A percentile compares a stretch with the other conserved stretches of the same genome.
phyloP scores from a whole-genome alignment of 1,139 yeast species.

The Blastobotrys capitulatus region DNA sequence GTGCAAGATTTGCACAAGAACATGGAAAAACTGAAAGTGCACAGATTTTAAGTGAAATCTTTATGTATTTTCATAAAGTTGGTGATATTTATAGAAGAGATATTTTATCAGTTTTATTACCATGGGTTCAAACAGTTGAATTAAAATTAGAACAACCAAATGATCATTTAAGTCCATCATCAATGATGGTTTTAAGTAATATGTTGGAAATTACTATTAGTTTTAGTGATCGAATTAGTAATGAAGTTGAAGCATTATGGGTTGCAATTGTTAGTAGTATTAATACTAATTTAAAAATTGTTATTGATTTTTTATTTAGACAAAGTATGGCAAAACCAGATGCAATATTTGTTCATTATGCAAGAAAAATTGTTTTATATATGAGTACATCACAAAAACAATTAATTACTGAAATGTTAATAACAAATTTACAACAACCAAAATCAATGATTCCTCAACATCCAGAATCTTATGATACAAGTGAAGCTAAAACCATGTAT shows the following conservation, averaged over 20 bases:
- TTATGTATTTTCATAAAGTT: constrained; percentile 63
- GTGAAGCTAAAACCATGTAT: constrained; percentile 34
- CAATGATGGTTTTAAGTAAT: constrained; percentile 70
- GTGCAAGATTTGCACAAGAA: constrained; percentile 54
- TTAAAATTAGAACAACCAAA: constrained; percentile 45
- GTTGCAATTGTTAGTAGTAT: constrained; percentile 75
- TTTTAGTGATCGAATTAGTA: constrained; percentile 65
- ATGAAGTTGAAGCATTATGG: constrained; percentile 94
- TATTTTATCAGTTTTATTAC: constrained; percentile 69
- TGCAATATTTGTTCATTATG: constrained; percentile 67
- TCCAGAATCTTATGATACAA: constrained; percentile 31
- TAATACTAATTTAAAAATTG: constrained; percentile 64
- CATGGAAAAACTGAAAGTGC: constrained; percentile 51
- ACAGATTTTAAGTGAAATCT: constrained; percentile 63
- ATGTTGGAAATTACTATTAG: constrained; percentile 79
- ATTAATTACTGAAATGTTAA: constrained; percentile 56
- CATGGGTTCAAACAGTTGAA: constrained; percentile 84
- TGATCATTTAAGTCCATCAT: constrained; percentile 39
- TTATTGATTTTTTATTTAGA: constrained; percentile 62
- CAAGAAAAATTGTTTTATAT: constrained; percentile 76
- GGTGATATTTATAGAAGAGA: constrained; percentile 61
- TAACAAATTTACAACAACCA: constrained; percentile 78
- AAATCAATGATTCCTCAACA: constrained; percentile 79
- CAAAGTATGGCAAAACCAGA: constrained; percentile 69
- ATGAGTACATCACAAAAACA: constrained; percentile 56